These are phyloP conservation scores for Yarrowia porcina DNA, from an alignment of 805 yeast species.

Conservation along the genomic window DNA sequence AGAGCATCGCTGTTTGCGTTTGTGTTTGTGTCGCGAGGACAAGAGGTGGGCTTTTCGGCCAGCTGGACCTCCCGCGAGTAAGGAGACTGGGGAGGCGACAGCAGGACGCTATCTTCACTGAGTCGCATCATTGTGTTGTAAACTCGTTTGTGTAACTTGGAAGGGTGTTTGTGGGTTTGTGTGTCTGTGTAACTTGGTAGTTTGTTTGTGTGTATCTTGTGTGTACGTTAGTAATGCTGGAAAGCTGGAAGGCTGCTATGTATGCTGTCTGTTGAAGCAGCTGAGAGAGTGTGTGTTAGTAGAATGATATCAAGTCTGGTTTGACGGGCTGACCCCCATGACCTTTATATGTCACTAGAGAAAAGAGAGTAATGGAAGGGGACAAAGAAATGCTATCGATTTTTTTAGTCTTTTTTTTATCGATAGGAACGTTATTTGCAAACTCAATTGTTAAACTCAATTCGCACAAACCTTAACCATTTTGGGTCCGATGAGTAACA, in stretches of 20 bases:
- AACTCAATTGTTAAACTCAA: slow-evolving; percentile 2
- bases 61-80: slow-evolving; percentile 24
- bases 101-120: slow-evolving; percentile 15
- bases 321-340: slow-evolving; percentile 20
- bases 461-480: neutral
- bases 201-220: neutral
- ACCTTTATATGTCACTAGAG: slow-evolving; percentile 18
- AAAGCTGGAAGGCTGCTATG: neutral
- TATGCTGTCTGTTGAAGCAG: slow-evolving; percentile 25
- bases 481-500: slow-evolving; percentile 18
- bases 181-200: neutral
- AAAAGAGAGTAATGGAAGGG: slow-evolving; percentile 5
- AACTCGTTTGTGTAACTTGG: too few species aligned
- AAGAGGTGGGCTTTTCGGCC: slow-evolving; percentile 9
- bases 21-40: slow-evolving; percentile 1
- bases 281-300: neutral
- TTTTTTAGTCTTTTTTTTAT: slow-evolving; percentile 2
- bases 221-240: too few species aligned
- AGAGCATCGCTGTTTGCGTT: slow-evolving; percentile 3
- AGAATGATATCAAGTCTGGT: neutral
- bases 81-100: slow-evolving; percentile 25
- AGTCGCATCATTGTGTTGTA: slow-evolving; percentile 20
- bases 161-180: neutral
- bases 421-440: slow-evolving; percentile 14
- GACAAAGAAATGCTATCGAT: slow-evolving; percentile 10